Percentiles rank a stretch among this genome's conserved stretches.
Conservation (phyloP, 1,284 basidiomycete species). For the Melampsora larici-populina region DNA sequence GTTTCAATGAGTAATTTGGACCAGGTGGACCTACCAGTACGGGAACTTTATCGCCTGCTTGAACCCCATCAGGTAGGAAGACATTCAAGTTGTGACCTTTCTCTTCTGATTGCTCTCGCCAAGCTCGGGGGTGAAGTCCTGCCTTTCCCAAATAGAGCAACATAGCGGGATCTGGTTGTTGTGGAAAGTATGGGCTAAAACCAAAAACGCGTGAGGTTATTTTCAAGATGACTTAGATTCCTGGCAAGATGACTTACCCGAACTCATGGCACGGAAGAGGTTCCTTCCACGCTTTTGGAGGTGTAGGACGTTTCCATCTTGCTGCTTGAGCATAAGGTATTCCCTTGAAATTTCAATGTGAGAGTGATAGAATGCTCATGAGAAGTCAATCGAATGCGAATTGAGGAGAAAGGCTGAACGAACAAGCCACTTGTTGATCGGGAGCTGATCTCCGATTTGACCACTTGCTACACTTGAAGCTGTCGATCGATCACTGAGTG, state of each 20-base stretch:
- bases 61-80: conserved; percentile 4
- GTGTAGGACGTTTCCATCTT: conserved; percentile 30
- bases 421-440: conserved; percentile 42
- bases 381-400: background rate
- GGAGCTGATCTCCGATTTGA: conserved; percentile 2
- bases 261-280: conserved; percentile 29
- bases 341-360: conserved; percentile 29
- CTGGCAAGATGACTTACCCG: conserved; percentile 23
- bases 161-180: conserved; percentile 1
- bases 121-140: background rate
- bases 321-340: conserved; percentile 39
- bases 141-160: conserved; percentile 15
- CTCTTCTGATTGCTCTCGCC: conserved; percentile 33
- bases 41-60: conserved; percentile 12
- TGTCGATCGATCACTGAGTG: conserved; percentile 1
- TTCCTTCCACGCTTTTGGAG: conserved; percentile 22
- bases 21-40: conserved; percentile 19
- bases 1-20: background rate
- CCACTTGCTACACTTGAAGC: background rate
- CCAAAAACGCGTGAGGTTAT: conserved; percentile 1
- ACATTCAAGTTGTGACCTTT: conserved; percentile 38
- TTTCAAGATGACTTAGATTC: background rate
- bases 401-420: background rate
- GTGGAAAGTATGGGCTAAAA: conserved; percentile 35
- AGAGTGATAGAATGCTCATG: background rate